Evolutionary conservation across 73 alveolate genomes (phyloP), one percentile per base, ranked within the genome.

Genomic region (Paramecium octaurelia): DNA sequence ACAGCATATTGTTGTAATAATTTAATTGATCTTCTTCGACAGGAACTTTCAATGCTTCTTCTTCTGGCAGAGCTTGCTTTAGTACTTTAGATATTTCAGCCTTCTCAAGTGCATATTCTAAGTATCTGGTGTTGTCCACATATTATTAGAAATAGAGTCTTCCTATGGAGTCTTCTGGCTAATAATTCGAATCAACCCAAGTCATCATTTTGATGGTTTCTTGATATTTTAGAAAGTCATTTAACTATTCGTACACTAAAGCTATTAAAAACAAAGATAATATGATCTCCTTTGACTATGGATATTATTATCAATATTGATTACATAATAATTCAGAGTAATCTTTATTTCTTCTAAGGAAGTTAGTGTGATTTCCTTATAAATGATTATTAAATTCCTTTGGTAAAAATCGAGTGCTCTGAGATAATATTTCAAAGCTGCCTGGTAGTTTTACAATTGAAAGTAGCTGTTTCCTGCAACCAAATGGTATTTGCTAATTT

Each of bases 211-310:
- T 73, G 6, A 73, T n/a, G 0, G 87, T 29, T n/a, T 73, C 87
- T 21, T 73, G 21, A 73, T 73, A 73, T 36, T 73, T 73, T 35
- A 36, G 9, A 18, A 73, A 73, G 38, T 73, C 59, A 36, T 34
- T 36, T 38, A 73, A 21, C 20, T 73, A 73, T 18, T 73, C 87
- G 35, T 73, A 73, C 5, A 36, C 59, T 35, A 73, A 36, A 11
- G 87, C 87, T 43, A 73, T 35, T 20, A 73, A 36, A 73, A 73
- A 73, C 21, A 73, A 73, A 16, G 57, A 8, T 21, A 73, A 36
- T 11, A 73, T 73, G n/a, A 73, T 73, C 40, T 73, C 87, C n/a
- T 21, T 73, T 12, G 87, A 14, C 87, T 73, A 73, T 35, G 11
- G 16, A 40, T 23, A 64, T 64, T 31, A 23, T 64, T 31, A 40